Base-by-base conservation (phyloP, 768 basidiomycete species). In the Pleurotus pulmonarius region DNA sequence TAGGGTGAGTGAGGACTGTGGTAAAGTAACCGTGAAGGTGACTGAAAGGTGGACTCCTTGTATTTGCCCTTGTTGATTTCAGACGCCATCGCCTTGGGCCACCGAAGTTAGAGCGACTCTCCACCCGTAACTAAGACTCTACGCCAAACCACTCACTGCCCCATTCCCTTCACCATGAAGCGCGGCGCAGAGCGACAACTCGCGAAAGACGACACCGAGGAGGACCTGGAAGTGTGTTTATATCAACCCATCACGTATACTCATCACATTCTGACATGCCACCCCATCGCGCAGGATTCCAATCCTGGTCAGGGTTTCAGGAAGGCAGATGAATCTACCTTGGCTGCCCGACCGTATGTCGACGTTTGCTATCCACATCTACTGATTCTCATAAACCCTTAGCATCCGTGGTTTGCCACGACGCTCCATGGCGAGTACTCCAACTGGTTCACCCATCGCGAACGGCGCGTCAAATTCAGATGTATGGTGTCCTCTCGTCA, bases 131-230 rank as follows among this genome's bases (percentile, higher is more conserved):
- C 29, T 8, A 34, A 34, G 29, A 34, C 29, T 34, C 29, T 34
- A 11, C 29, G 29, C 29, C 9, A 8, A 34, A 34, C 3, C 29
- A 25, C 46, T 13, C n/a, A 16, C n/a, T 18, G 9, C 37, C 48
- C 18, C 26, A 9, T n/a, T 29, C 26, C 8, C 48, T 20, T 18
- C 39, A 41, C 57, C 59, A 86, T 90, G 87, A 92, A 92, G 71
- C 82, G 90, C 67, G 80, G 77, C 55, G 90, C 90, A 66, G 90
- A 91, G 51, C 81, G 71, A 58, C 87, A 92, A 62, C 65, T 92
- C 34, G 75, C 78, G 9, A 89, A 83, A 63, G 86, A 85, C 57
- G 75, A 71, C 24, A 64, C 49, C 16, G 76, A 74, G 22, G 78
- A 83, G 49, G 76, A 71, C 9, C 26, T 49, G 12, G 68, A 65